Evolutionary conservation across 306 rosid species (phyloP).

Genomic region (Trichosanthes truncata): DNA sequence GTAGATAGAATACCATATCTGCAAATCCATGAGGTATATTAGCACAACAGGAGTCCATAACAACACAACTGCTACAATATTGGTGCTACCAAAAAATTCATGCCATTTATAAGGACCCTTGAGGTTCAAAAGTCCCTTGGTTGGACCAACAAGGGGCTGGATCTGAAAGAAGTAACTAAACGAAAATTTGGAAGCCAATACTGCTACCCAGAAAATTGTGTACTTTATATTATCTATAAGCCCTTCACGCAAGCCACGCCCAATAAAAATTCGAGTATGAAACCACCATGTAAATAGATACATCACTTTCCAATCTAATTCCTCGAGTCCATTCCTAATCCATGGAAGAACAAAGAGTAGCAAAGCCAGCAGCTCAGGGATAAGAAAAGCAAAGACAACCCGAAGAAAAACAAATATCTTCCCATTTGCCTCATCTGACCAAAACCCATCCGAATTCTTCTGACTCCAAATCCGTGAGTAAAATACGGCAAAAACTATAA

Average conservation of each 20-base stretch:
- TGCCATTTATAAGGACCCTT: conserved; percentile 44
- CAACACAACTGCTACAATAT: conserved; percentile 49
- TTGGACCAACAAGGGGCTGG: conserved; percentile 74
- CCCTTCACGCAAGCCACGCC: conserved; percentile 84
- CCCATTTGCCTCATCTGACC: conserved; percentile 60
- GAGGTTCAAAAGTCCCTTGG: conserved; percentile 48
- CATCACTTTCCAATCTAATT: conserved; percentile 44
- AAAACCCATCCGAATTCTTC: conserved; percentile 38
- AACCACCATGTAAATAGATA: conserved; percentile 88
- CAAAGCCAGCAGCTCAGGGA: conserved; percentile 66
- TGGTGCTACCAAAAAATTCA: conserved; percentile 59
- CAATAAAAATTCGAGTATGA: conserved; percentile 71
- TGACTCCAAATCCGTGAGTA: conserved; percentile 70
- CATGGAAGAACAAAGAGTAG: conserved; percentile 61
- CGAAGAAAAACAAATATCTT: conserved; percentile 49
- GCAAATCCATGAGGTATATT: conserved; percentile 88
- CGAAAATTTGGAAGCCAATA: conserved; percentile 60
- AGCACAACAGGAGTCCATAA: conserved; percentile 79
- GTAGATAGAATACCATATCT: conserved; percentile 81
- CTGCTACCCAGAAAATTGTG: conserved; percentile 54
- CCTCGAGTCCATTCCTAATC: conserved; percentile 59
- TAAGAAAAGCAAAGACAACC: conserved; percentile 44
- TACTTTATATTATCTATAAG: conserved; percentile 63
- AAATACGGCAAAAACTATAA: conserved; percentile 54
- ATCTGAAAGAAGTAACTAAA: conserved; percentile 90